These are phyloP conservation scores for Elaeis oleifera DNA, from an alignment of 202 grass and related monocot species.

Conservation along the genomic window DNA sequence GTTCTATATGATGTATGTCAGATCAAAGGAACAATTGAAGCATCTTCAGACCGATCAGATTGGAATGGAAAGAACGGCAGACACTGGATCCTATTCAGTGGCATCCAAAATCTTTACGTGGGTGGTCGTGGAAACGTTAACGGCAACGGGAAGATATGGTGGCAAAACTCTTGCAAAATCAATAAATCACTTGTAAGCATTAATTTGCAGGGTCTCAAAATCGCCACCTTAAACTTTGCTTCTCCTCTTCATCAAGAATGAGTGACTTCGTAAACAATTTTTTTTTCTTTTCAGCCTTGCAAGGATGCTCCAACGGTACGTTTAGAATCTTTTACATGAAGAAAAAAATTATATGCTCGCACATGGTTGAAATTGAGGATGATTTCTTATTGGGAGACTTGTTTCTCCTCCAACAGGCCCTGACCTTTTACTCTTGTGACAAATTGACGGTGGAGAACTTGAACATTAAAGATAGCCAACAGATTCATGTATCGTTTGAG, in stretches of 20 bases:
- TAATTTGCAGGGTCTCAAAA: neutral
- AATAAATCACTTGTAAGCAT: conserved; percentile 38
- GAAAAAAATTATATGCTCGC: too few species aligned
- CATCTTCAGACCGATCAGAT: conserved; percentile 33
- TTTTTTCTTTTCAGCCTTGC: conserved; percentile 44
- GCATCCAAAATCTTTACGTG: conserved; percentile 28
- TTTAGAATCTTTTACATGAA: neutral
- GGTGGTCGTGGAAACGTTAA: conserved; percentile 45
- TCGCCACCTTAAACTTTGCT: neutral
- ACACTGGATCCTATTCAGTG: conserved; percentile 56
- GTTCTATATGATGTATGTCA: conserved; percentile 3
- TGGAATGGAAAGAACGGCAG: conserved; percentile 29
- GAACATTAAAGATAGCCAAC: conserved; percentile 45
- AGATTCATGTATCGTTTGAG: conserved; percentile 67
- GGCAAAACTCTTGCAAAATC: conserved; percentile 67
- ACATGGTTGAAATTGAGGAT: too few species aligned
- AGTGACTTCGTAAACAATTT: neutral
- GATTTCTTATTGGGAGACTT: too few species aligned
- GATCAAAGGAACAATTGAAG: conserved; percentile 48
- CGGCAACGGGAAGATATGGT: conserved; percentile 74
- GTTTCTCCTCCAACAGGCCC: conserved; percentile 18
- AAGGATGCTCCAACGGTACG: conserved; percentile 48
- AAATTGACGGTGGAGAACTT: conserved; percentile 35
- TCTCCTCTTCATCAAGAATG: neutral
- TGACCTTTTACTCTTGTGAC: conserved; percentile 43